Conservation (phyloP, 1,139 yeast genomes). For the Geotrichum restrictum region DNA sequence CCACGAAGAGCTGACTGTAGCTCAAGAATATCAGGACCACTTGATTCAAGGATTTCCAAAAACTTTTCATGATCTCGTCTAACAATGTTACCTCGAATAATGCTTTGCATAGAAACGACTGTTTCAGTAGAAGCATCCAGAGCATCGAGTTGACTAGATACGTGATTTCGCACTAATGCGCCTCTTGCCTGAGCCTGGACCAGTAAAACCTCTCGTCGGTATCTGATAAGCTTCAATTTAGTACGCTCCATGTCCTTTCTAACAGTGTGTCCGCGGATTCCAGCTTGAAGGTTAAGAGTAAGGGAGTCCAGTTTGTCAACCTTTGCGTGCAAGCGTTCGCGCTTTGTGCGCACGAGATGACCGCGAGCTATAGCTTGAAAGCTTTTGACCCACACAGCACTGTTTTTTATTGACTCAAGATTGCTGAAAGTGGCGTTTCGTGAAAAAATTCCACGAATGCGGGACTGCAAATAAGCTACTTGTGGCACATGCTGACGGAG, state of each 20-base stretch:
- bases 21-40: constrained; percentile 55
- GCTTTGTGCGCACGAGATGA: constrained; percentile 34
- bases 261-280: constrained; percentile 34
- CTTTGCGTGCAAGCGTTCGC: constrained; percentile 22
- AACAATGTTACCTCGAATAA: constrained; percentile 45
- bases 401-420: constrained; percentile 28
- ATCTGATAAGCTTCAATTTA: constrained; percentile 17
- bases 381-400: constrained; percentile 39
- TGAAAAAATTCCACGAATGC: constrained; percentile 23
- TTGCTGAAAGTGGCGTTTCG: constrained; percentile 13
- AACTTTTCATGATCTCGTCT: constrained; percentile 43
- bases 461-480: constrained; percentile 24
- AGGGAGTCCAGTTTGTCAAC: constrained; percentile 29
- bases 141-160: constrained; percentile 50
- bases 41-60: constrained; percentile 50
- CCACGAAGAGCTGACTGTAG: constrained; percentile 74
- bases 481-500: constrained; percentile 14
- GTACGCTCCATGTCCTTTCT: constrained; percentile 26
- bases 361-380: constrained; percentile 51
- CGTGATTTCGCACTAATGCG: constrained; percentile 48
- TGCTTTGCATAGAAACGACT: constrained; percentile 49
- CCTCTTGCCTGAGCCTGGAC: constrained; percentile 45
- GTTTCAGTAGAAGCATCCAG: constrained; percentile 44
- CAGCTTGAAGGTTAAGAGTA: constrained; percentile 35
- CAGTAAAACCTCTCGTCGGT: constrained; percentile 33